Evolutionary conservation across 2,329 filamentous ascomycete species (phyloP), one percentile per base, ranked within the genome.

Genomic region (Aspergillus felis): DNA sequence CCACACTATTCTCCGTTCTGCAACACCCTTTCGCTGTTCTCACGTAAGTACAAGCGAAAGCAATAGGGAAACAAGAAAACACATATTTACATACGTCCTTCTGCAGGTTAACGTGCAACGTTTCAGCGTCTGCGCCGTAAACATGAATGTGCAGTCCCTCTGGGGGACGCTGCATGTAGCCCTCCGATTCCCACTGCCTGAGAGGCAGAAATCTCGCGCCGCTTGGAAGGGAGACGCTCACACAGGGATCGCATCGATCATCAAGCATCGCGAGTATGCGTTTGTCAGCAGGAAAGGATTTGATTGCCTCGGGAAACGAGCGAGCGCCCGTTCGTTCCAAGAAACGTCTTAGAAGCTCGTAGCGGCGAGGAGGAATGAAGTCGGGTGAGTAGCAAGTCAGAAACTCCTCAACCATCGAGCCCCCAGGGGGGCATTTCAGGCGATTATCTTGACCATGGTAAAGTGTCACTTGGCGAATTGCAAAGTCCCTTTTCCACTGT

Each of bases 201-300:
- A 58, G 35, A 20, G 56, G 56, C 27, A 51, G 27, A 24, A 52
- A 51, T 14, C 10, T 32, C 29, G 29, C 4, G 29, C 29, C 29
- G 41, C 35, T 38, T 24, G 27, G 51, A 41, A 35, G 46, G 3
- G 53, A n/a, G 12, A 51, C 27, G 35, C 52, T 46, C 38, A 52
- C 32, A 44, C 38, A 58, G 27, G 56, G 56, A 49, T 58, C 56
- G 42, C 47, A 58, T 41, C 56, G 32, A 48, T 58, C 56, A 52
- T 58, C 56, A 12, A 58, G 20, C 25, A 58, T 55, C 12, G 56
- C 56, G 28, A 58, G 54, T 28, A 44, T 41, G 20, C 47, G 38
- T 38, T 32, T 48, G 35, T 48, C 41, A 24, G 24, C 7, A 9
- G 42, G 44, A 32, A 6, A 28, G 3, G 29, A 29, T 25, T 3